Conservation (phyloP, 331 rosid genomes). For the Pyrus hybrid region DNA sequence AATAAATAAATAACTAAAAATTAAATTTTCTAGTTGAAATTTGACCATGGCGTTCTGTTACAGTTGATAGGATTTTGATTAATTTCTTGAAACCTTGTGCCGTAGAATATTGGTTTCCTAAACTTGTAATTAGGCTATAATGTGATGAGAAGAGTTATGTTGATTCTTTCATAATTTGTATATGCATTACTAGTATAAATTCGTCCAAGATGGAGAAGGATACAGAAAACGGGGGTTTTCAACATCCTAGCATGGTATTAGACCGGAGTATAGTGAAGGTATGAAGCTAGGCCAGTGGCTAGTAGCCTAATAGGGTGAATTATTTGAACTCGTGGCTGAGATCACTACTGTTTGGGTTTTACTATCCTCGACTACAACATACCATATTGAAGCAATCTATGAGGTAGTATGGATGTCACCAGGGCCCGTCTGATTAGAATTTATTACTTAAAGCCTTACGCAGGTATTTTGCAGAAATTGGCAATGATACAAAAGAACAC, state of each 20-base stretch:
- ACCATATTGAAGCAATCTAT: neutral
- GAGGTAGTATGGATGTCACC: neutral
- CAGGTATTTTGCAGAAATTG: neutral
- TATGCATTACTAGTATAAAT: too few relatives aligned
- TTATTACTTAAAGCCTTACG: neutral
- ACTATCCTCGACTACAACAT: neutral
- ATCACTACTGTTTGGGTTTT: neutral
- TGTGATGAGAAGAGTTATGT: too few relatives aligned
- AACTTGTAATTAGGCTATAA: neutral
- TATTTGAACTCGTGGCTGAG: neutral
- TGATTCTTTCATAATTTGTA: too few relatives aligned
- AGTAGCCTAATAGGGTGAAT: neutral
- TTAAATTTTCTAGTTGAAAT: neutral
- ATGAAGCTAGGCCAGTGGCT: neutral
- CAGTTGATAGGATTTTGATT: neutral
- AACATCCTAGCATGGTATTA: neutral
- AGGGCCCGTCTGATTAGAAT: neutral
- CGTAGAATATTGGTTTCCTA: neutral
- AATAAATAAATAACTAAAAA: neutral
- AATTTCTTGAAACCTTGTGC: neutral
- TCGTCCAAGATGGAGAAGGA: too few relatives aligned
- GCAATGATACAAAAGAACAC: neutral
- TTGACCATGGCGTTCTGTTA: neutral
- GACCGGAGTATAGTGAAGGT: neutral
- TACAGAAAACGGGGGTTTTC: too few relatives aligned